Base-by-base conservation (phyloP, 345 rosid species). In the Populus ilicifolia region DNA sequence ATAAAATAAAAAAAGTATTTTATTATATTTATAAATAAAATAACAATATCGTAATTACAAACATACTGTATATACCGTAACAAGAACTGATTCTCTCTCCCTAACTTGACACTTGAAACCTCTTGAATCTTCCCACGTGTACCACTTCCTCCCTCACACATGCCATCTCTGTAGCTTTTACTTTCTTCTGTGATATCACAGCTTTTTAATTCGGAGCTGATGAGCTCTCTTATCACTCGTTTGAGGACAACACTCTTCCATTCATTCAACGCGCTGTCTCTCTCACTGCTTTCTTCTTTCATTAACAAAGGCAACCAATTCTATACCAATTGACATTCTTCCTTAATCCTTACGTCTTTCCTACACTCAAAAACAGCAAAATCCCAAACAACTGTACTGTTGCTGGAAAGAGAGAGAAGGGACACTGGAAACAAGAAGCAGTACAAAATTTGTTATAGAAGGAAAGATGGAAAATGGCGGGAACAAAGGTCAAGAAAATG, bases 401-500 rank as follows among this genome's bases (percentile, higher is more conserved):
- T 69, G 29, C 23, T 56, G 70, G 48, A 43, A 70, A 35, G 80
- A 35, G 16, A 23, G 20, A 66, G 46, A 39, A 43, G 73, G 46
- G 59, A 38, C 16, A 50, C 71, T 30, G 35, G 52, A 56, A 43
- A 29, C 38, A 33, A 46, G 43, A 21, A 25, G 13, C 11, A 43
- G 43, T 18, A 25, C 66, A 39, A 61, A 8, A 4, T 9, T 13
- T 29, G 14, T 5, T 62, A 52, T 25, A 16, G 25, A 36, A 29
- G 3, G 10, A 78, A 69, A 75, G 25, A 86, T 84, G 87, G 89
- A 84, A 76, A 85, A 71, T 76, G 83, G 83, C 70, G 72, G 83
- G 43, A 72, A 75, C 75, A 69, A 39, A 36, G 69, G 72, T 11
- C 81, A 69, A 25, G 30, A 18, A 14, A 56, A 64, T 50, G 21